Conservation (phyloP, 1,284 basidiomycete species). For the Ceratobasidium theobromae region DNA sequence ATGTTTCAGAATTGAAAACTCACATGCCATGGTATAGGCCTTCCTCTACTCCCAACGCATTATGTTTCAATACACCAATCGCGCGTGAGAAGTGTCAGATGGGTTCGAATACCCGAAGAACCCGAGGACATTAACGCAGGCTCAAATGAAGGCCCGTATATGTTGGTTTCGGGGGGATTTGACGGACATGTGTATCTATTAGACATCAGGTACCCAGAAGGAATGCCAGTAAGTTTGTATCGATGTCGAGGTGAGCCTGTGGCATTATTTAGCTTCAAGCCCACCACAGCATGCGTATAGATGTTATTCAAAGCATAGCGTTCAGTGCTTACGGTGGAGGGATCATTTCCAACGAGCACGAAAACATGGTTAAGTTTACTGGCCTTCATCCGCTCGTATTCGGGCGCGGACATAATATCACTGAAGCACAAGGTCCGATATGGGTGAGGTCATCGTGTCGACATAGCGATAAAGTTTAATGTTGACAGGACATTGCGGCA, state of each 20-base stretch:
- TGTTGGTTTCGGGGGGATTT: conserved; percentile 72
- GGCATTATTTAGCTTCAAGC: neutral
- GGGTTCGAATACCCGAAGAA: conserved; percentile 66
- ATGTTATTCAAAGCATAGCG: conserved; percentile 65
- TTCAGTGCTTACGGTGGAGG: conserved; percentile 67
- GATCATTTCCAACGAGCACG: conserved; percentile 71
- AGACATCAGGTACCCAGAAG: conserved; percentile 68
- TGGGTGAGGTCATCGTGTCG: conserved; percentile 58
- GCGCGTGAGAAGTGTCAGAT: conserved; percentile 70
- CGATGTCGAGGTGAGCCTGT: conserved; percentile 58
- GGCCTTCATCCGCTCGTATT: conserved; percentile 69
- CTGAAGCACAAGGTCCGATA: conserved; percentile 74
- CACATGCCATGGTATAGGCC: conserved; percentile 40
- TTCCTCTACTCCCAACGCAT: conserved; percentile 60
- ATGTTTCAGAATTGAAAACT: neutral
- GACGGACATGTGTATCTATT: conserved; percentile 73
- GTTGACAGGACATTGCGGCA: conserved; percentile 60
- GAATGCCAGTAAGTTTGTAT: conserved; percentile 57
- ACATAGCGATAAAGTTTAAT: conserved; percentile 1
- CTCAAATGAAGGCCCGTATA: conserved; percentile 60
- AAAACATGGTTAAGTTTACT: conserved; percentile 73
- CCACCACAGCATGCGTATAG: conserved; percentile 50
- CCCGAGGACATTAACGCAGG: conserved; percentile 51
- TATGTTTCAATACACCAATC: conserved; percentile 74
- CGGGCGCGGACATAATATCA: conserved; percentile 67